A percentile compares a stretch with the other conserved stretches of the same genome.
phyloP scores from a whole-genome alignment of 1,284 basidiomycete species.

The Athelia psychrophila region DNA sequence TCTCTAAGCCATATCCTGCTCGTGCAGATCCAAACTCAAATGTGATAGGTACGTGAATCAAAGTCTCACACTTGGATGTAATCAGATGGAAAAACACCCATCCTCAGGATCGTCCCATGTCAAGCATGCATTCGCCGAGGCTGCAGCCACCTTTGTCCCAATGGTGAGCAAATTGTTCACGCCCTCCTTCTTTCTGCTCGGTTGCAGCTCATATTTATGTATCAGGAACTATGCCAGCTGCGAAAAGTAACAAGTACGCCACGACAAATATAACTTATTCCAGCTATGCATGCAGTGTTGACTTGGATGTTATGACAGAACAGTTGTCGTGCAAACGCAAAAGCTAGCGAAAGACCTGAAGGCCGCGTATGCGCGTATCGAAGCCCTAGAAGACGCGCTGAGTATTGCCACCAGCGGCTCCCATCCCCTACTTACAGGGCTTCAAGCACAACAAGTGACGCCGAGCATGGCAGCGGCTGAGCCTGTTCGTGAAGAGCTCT shows the following conservation, averaged over 20 bases:
- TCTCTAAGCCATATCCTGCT: too few relatives aligned
- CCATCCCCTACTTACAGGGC: not conserved
- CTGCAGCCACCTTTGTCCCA: constrained; percentile 50
- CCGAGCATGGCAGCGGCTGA: too few relatives aligned
- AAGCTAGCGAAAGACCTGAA: constrained; percentile 44
- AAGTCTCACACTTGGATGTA: not conserved
- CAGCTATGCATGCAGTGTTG: constrained; percentile 4
- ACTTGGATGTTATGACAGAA: constrained; percentile 26
- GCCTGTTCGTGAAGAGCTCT: constrained; percentile 12
- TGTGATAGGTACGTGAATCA: constrained; percentile 44
- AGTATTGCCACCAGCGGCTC: constrained; percentile 14
- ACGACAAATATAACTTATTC: not conserved
- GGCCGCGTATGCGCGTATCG: constrained; percentile 41
- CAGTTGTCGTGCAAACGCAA: constrained; percentile 45
- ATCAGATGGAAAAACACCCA: not conserved
- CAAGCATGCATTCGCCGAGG: constrained; percentile 48
- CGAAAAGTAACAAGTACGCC: constrained; percentile 52
- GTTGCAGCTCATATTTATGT: not conserved
- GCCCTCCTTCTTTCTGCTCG: not conserved
- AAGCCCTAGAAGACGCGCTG: constrained; percentile 55
- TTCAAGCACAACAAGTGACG: constrained; percentile 7
- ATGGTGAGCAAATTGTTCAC: constrained; percentile 31
- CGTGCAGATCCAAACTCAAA: constrained; percentile 53
- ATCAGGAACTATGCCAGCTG: constrained; percentile 46
- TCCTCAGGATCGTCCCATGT: constrained; percentile 47